A percentile compares a stretch with the other conserved stretches of the same genome.
These are phyloP conservation scores for Wickerhamomyces sp. DNA, from an alignment of 1,139 yeast species.

Conservation along the genomic window DNA sequence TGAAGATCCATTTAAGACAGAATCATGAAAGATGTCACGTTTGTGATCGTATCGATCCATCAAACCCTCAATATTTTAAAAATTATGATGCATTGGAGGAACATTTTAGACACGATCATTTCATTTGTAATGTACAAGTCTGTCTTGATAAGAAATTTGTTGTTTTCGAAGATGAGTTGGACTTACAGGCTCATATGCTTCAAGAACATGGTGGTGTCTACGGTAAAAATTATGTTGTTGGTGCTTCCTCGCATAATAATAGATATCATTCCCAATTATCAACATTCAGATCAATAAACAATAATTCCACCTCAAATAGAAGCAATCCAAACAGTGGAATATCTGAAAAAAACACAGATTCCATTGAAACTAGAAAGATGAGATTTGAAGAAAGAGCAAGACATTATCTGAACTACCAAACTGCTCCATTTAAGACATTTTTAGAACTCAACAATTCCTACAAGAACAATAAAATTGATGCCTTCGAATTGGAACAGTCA, in stretches of 20 bases:
- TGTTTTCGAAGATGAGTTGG: conserved; percentile 83
- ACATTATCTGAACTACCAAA: conserved; percentile 60
- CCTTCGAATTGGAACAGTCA: conserved; percentile 42
- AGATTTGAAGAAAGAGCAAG: conserved; percentile 84
- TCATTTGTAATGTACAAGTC: conserved; percentile 69
- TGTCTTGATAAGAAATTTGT: conserved; percentile 90
- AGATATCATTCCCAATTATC: conserved; percentile 67
- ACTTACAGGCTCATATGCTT: conserved; percentile 82
- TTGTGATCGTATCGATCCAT: conserved; percentile 68
- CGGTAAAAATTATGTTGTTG: conserved; percentile 44
- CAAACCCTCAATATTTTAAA: conserved; percentile 70
- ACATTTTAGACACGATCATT: conserved; percentile 75
- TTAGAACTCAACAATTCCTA: conserved; percentile 44
- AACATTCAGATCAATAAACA: conserved; percentile 38
- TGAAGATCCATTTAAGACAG: conserved; percentile 76
- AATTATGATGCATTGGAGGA: conserved; percentile 68
- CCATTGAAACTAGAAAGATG: conserved; percentile 48
- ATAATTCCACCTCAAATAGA: conserved; percentile 6
- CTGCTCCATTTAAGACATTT: conserved; percentile 44
- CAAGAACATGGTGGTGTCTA: conserved; percentile 66
- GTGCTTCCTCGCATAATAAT: conserved; percentile 30
- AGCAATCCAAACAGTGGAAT: conserved; percentile 2
- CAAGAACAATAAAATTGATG: conserved; percentile 41
- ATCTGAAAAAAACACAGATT: conserved; percentile 33
- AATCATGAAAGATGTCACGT: conserved; percentile 86